Evolutionary conservation across 1,139 yeast genomes (phyloP).

Genomic region (Wickerhamomyces sp.): DNA sequence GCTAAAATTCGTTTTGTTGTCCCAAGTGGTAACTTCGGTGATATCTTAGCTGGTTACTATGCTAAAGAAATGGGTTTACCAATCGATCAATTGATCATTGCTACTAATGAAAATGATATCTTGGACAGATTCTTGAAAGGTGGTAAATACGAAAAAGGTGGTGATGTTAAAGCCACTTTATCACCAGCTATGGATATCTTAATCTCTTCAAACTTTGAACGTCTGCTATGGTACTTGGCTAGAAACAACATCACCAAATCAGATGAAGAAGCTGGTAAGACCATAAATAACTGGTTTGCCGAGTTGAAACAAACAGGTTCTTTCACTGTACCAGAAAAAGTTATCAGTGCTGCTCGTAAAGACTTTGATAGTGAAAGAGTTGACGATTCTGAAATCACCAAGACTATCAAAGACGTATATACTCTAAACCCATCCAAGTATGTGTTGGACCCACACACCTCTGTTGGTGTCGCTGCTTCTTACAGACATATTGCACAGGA

Average conservation of each 20-base stretch:
- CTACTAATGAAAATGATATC: conserved; percentile 94
- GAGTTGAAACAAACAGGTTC: conserved; percentile 72
- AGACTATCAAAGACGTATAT: conserved; percentile 71
- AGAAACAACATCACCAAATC: conserved; percentile 58
- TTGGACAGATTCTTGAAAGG: conserved; percentile 85
- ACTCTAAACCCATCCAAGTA: conserved; percentile 52
- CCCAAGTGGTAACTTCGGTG: conserved; percentile 98
- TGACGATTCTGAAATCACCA: conserved; percentile 67
- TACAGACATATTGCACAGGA: conserved; percentile 54
- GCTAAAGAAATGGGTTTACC: conserved; percentile 97
- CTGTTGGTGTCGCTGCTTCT: conserved; percentile 86
- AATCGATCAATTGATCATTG: conserved; percentile 77
- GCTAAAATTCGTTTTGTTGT: conserved; percentile 78
- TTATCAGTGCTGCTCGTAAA: conserved; percentile 58
- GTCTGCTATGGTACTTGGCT: conserved; percentile 90
- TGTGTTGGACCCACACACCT: conserved; percentile 92
- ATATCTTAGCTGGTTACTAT: conserved; percentile 91
- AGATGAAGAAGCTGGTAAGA: conserved; percentile 70
- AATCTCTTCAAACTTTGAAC: conserved; percentile 92
- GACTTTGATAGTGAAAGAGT: conserved; percentile 81
- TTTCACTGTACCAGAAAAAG: conserved; percentile 63
- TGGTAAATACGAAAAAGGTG: conserved; percentile 75
- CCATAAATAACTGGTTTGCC: conserved; percentile 71
- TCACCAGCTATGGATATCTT: conserved; percentile 99
- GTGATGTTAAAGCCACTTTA: conserved; percentile 78